Conservation (phyloP, 768 basidiomycete genomes). For the Termitomyces sp. region DNA sequence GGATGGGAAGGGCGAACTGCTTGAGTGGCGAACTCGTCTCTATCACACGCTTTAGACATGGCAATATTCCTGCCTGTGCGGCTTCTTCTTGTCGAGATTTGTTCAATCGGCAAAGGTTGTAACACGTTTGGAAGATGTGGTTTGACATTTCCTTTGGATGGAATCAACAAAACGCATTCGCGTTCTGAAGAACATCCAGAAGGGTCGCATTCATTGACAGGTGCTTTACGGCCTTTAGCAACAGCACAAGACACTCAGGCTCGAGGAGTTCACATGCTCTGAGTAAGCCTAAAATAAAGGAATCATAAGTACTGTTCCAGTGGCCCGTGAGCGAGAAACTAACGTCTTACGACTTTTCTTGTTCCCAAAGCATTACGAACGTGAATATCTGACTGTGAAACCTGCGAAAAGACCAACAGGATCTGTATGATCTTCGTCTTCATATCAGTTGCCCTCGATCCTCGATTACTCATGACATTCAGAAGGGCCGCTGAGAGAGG, state of each 20-base stretch:
- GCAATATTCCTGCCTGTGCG: slow-evolving; percentile 92
- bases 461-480: slow-evolving; percentile 79
- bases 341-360: slow-evolving; percentile 84
- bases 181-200: slow-evolving; percentile 92
- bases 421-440: slow-evolving; percentile 90
- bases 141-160: slow-evolving; percentile 85
- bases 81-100: slow-evolving; percentile 96
- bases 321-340: slow-evolving; percentile 24
- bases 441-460: slow-evolving; percentile 63
- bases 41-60: slow-evolving; percentile 86
- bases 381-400: slow-evolving; percentile 92
- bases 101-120: slow-evolving; percentile 92
- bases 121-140: slow-evolving; percentile 96
- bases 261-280: slow-evolving; percentile 85
- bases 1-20: slow-evolving; percentile 94
- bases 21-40: slow-evolving; percentile 88
- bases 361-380: slow-evolving; percentile 91
- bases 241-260: slow-evolving; percentile 81
- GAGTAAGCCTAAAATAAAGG: slow-evolving; percentile 67
- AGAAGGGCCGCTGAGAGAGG: slow-evolving; percentile 88
- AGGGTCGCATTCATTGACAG: slow-evolving; percentile 90
- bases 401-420: slow-evolving; percentile 88
- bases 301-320: not conserved
- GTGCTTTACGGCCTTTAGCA: slow-evolving; percentile 95
- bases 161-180: slow-evolving; percentile 54